These are phyloP conservation scores for Zostera marina DNA, from an alignment of 116 monocot species.

Conservation along the genomic window DNA sequence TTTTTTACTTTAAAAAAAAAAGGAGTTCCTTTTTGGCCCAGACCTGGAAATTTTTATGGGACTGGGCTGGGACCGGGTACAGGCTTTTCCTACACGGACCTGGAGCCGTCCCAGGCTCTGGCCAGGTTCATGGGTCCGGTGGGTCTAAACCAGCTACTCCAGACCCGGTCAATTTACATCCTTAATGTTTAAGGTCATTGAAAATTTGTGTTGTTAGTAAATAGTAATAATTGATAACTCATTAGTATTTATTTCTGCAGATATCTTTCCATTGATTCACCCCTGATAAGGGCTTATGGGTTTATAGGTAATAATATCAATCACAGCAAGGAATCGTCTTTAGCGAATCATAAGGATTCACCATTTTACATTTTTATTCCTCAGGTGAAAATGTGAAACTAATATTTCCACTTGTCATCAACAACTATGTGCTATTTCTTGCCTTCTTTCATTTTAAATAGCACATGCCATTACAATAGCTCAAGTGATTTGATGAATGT, in stretches of 20 bases:
- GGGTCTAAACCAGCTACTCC: too few relatives aligned
- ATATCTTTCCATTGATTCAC: slow-evolving; percentile 88
- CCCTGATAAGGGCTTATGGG: slow-evolving; percentile 75
- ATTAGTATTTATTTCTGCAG: slow-evolving; percentile 40
- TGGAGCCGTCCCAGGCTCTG: too few relatives aligned
- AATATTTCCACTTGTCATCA: background rate
- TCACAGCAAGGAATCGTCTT: slow-evolving; percentile 10
- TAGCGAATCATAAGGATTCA: slow-evolving; percentile 13
- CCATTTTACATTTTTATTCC: slow-evolving; percentile 64
- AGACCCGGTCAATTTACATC: too few relatives aligned
- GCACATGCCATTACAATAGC: too few relatives aligned
- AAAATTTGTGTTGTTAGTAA: slow-evolving; percentile 9
- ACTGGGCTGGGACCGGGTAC: too few relatives aligned
- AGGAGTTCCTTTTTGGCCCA: too few relatives aligned
- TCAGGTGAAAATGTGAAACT: slow-evolving; percentile 36
- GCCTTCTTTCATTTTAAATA: background rate
- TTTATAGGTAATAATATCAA: slow-evolving; percentile 33
- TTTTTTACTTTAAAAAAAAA: too few relatives aligned
- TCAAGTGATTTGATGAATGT: background rate
- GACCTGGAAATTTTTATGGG: too few relatives aligned
- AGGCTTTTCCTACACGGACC: too few relatives aligned
- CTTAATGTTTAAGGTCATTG: background rate
- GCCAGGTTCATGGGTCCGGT: too few relatives aligned
- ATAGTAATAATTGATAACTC: slow-evolving; percentile 17
- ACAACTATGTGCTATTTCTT: background rate